Percentiles rank a stretch among this genome's conserved stretches.
Conservation (phyloP, 768 basidiomycete genomes). For the Tylopilus plumbeoviolaceoides region DNA sequence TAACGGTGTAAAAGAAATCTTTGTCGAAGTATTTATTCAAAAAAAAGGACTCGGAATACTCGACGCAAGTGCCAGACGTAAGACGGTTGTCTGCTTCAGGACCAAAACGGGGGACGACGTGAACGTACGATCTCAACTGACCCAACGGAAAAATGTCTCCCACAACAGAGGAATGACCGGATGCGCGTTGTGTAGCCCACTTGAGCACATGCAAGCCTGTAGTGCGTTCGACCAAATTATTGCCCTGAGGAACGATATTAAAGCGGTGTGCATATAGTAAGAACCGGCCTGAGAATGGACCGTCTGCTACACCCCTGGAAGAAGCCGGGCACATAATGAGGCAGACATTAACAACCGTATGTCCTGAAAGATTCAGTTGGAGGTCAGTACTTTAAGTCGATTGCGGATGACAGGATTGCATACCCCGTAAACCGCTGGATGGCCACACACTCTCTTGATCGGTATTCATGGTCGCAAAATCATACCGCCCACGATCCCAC, state of each 20-base stretch:
- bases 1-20: not conserved
- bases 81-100: not conserved
- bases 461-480: not conserved
- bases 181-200: not conserved
- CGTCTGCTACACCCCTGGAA: too few species aligned
- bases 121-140: conserved; percentile 6
- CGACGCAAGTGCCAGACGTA: not conserved
- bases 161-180: not conserved
- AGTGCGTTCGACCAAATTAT: not conserved
- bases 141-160: conserved; percentile 6
- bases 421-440: not conserved
- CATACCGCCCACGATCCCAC: not conserved
- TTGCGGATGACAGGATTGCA: too few species aligned
- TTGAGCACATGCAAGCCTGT: conserved; percentile 7
- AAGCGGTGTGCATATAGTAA: not conserved
- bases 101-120: conserved; percentile 10
- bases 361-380: not conserved
- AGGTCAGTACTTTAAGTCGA: too few species aligned
- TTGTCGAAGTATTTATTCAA: not conserved
- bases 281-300: not conserved
- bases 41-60: conserved; percentile 1
- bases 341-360: not conserved
- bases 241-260: not conserved
- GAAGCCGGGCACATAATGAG: not conserved
- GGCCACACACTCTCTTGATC: not conserved